These are phyloP conservation scores for Penicillium sclerotiorum DNA, from an alignment of 2,329 filamentous ascomycete species.

Conservation along the genomic window DNA sequence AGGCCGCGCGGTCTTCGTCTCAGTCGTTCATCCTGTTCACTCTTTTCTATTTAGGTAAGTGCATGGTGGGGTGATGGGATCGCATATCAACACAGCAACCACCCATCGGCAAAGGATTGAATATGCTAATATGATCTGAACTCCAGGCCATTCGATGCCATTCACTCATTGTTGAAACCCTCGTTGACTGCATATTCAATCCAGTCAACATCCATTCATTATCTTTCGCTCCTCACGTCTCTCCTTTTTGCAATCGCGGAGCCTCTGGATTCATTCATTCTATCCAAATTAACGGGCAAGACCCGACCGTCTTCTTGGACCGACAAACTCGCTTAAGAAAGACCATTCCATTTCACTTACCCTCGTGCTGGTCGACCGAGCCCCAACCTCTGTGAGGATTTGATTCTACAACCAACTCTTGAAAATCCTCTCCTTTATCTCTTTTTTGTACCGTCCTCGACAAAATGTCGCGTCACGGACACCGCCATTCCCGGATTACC, in stretches of 20 bases:
- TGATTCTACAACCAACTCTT: too few species aligned
- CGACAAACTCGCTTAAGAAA: background rate
- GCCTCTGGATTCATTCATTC: slow-evolving; percentile 4
- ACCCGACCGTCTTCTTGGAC: slow-evolving; percentile 12
- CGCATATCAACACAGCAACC: too few species aligned
- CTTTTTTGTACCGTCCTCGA: background rate
- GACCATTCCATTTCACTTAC: slow-evolving; percentile 5
- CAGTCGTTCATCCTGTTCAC: slow-evolving; percentile 1
- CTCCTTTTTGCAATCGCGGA: slow-evolving; percentile 6
- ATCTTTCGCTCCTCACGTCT: slow-evolving; percentile 2
- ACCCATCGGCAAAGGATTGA: too few species aligned
- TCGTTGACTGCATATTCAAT: background rate
- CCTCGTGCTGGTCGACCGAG: slow-evolving; percentile 19
- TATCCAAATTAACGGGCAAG: slow-evolving; percentile 15
- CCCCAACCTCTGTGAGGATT: slow-evolving; percentile 22
- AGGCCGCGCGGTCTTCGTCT: slow-evolving; percentile 10
- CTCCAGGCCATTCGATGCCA: slow-evolving; percentile 14
- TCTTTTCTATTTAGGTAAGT: slow-evolving; percentile 20
- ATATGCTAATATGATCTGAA: background rate
- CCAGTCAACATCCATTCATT: slow-evolving; percentile 8
- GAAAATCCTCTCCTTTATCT: background rate
- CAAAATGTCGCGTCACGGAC: slow-evolving; percentile 26
- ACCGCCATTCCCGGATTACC: slow-evolving; percentile 23
- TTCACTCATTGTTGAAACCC: slow-evolving; percentile 15
- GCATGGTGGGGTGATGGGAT: background rate